phyloP scores from a whole-genome alignment of 1,284 basidiomycete genomes.

The Boletellus sp. region DNA sequence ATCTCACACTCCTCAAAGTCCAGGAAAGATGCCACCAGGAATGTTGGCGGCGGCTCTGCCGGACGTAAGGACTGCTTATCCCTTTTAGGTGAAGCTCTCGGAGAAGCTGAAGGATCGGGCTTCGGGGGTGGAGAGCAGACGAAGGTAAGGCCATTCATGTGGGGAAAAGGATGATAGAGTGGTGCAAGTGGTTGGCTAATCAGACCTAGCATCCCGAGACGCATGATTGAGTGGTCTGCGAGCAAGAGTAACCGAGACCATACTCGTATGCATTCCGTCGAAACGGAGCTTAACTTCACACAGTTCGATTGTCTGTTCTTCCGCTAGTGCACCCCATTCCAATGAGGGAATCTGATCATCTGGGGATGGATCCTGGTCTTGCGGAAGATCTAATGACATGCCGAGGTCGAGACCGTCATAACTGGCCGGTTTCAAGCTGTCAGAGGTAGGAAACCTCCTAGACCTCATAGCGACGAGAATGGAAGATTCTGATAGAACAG shows the following conservation, averaged over 20 bases:
- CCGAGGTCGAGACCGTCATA: constrained; percentile 46
- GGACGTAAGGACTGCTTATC: constrained; percentile 27
- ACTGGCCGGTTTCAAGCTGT: constrained; percentile 28
- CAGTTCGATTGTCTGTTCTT: constrained; percentile 59
- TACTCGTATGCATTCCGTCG: constrained; percentile 44
- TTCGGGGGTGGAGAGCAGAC: constrained; percentile 38
- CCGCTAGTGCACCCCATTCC: constrained; percentile 61
- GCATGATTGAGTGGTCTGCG: constrained; percentile 8
- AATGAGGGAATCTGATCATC: constrained; percentile 34
- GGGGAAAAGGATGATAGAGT: constrained; percentile 34
- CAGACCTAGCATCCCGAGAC: constrained; percentile 34
- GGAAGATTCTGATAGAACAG: constrained; percentile 45
- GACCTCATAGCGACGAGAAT: constrained; percentile 66
- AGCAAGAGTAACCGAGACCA: constrained; percentile 10
- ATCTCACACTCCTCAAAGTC: constrained; percentile 61
- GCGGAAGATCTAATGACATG: constrained; percentile 39
- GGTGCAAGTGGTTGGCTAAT: constrained; percentile 46
- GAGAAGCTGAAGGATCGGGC: constrained; percentile 24
- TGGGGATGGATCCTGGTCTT: constrained; percentile 18
- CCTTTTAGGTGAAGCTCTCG: constrained; percentile 31
- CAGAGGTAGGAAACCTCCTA: constrained; percentile 39
- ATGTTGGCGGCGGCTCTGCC: constrained; percentile 36
- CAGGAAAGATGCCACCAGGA: constrained; percentile 51
- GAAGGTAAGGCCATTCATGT: constrained; percentile 46
- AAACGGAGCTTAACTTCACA: constrained; percentile 56